These are phyloP conservation scores for Aeminium ludgeri DNA, from an alignment of 495 filamentous ascomycete genomes.

Conservation along the genomic window DNA sequence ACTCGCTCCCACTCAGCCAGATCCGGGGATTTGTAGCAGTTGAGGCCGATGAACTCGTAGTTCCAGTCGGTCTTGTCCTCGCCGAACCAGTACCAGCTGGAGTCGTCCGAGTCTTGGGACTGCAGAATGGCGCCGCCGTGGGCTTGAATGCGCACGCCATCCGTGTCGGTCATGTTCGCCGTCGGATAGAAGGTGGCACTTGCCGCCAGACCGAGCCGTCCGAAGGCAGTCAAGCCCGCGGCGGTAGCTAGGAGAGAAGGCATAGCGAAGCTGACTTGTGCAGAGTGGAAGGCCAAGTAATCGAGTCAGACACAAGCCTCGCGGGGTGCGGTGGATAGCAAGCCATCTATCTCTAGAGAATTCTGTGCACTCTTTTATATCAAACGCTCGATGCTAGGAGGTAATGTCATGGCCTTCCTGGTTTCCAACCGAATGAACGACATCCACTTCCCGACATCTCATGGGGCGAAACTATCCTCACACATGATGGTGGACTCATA, in stretches of 20 bases:
- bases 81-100: conserved; percentile 1
- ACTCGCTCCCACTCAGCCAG: background rate
- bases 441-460: too few relatives aligned
- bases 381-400: too few relatives aligned
- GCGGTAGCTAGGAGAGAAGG: background rate
- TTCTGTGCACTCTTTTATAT: too few relatives aligned
- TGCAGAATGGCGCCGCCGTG: background rate
- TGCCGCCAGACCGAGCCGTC: background rate
- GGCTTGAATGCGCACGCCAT: background rate
- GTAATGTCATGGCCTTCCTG: too few relatives aligned
- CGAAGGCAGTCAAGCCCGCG: background rate
- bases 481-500: too few relatives aligned
- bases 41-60: background rate
- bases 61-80: background rate
- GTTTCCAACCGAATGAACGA: too few relatives aligned
- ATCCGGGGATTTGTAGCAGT: conserved; percentile 1
- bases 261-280: too few relatives aligned
- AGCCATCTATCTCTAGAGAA: too few relatives aligned
- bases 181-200: background rate
- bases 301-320: too few relatives aligned
- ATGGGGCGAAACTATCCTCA: too few relatives aligned
- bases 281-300: too few relatives aligned
- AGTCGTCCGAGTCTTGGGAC: background rate
- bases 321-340: too few relatives aligned
- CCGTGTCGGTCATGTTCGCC: background rate